These are phyloP conservation scores for Candida anutae DNA, from an alignment of 1,139 yeast species.

Conservation along the genomic window DNA sequence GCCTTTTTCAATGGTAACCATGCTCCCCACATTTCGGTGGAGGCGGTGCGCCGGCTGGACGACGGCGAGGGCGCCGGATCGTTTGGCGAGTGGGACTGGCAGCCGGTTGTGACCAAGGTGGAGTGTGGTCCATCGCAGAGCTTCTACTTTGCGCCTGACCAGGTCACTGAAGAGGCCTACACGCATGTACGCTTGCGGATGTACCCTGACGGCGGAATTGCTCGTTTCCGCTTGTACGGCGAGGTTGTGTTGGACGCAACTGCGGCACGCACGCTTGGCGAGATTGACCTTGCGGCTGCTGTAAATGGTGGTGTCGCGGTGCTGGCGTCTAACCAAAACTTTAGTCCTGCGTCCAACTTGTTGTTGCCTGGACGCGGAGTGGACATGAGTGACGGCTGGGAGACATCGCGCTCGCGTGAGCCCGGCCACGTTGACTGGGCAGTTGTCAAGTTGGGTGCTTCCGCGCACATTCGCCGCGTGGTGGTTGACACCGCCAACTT, in stretches of 20 bases:
- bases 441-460: constrained; percentile 66
- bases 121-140: constrained; percentile 87
- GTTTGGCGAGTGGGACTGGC: constrained; percentile 46
- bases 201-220: constrained; percentile 98
- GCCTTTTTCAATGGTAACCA: constrained; percentile 92
- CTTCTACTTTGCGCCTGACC: constrained; percentile 66
- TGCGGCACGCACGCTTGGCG: not conserved
- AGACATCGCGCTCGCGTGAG: constrained; percentile 80
- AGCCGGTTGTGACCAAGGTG: constrained; percentile 51
- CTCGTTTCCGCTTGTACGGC: constrained; percentile 86
- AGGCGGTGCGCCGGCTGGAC: constrained; percentile 43
- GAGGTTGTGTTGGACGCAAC: constrained; percentile 53
- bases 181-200: constrained; percentile 79
- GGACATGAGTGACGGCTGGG: constrained; percentile 99
- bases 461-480: constrained; percentile 47
- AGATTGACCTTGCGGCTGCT: constrained; percentile 72
- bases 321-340: constrained; percentile 81
- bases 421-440: constrained; percentile 91
- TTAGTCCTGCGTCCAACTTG: constrained; percentile 83
- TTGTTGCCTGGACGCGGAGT: constrained; percentile 88
- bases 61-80: constrained; percentile 11
- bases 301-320: constrained; percentile 86
- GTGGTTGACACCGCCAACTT: constrained; percentile 88
- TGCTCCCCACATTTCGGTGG: constrained; percentile 85
- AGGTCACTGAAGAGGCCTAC: constrained; percentile 50